Evolutionary conservation across 1,284 basidiomycete genomes (phyloP).

Genomic region (Papiliotrema laurentii): DNA sequence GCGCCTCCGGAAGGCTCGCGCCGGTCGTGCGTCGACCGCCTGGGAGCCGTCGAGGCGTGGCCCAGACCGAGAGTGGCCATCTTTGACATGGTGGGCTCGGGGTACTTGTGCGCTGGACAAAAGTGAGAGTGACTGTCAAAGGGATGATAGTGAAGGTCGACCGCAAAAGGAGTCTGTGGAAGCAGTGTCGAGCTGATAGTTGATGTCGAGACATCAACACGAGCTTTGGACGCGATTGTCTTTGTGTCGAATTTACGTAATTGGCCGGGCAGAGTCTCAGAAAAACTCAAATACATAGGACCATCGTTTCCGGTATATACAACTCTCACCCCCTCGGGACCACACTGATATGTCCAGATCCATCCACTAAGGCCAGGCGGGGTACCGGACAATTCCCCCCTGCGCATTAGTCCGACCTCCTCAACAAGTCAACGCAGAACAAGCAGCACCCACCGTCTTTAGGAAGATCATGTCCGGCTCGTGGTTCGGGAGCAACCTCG

Average conservation of each 20-base stretch:
- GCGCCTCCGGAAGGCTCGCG: conserved; percentile 44
- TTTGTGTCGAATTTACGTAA: too few relatives aligned
- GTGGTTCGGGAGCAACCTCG: conserved; percentile 11
- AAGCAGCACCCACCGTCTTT: conserved; percentile 7
- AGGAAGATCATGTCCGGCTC: conserved; percentile 7
- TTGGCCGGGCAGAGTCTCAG: too few relatives aligned
- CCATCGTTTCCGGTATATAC: too few relatives aligned
- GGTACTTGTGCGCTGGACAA: background rate
- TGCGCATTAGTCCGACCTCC: background rate
- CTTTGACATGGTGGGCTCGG: conserved; percentile 12
- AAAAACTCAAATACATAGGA: too few relatives aligned
- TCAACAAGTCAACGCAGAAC: background rate
- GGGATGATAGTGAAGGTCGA: too few relatives aligned
- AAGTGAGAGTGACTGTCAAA: background rate
- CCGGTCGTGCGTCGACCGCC: conserved; percentile 18
- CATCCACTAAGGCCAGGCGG: background rate
- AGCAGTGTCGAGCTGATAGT: too few relatives aligned
- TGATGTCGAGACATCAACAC: too few relatives aligned
- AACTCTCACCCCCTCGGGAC: too few relatives aligned
- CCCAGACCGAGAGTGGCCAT: conserved; percentile 21
- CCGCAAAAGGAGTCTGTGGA: too few relatives aligned
- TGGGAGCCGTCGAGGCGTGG: conserved; percentile 14
- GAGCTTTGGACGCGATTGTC: too few relatives aligned
- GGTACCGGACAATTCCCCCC: background rate
- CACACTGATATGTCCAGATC: too few relatives aligned